phyloP scores from a whole-genome alignment of 208 protist genomes.

The Acanthamoeba culbertsoni region DNA sequence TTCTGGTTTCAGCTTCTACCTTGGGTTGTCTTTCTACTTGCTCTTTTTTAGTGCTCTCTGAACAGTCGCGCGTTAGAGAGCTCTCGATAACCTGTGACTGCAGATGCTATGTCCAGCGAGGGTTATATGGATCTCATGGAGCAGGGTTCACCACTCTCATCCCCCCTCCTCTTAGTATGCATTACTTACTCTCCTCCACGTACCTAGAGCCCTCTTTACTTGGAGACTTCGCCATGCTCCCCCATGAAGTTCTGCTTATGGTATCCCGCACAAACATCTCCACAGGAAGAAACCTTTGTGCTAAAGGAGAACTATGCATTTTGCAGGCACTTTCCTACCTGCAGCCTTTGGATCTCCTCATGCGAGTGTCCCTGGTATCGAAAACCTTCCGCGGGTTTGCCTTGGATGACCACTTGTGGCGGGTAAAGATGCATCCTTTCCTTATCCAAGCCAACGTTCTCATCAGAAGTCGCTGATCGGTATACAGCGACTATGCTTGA shows the following conservation, averaged over 20 bases:
- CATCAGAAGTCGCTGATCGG: not conserved
- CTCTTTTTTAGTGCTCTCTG: too few relatives aligned
- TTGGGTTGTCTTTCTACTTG: too few relatives aligned
- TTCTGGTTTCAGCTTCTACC: too few relatives aligned
- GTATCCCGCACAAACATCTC: not conserved
- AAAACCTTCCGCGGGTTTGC: not conserved
- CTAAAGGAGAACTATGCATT: not conserved
- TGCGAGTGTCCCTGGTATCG: not conserved
- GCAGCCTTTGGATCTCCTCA: not conserved
- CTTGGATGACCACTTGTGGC: constrained; percentile 5
- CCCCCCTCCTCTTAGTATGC: not conserved
- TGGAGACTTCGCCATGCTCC: not conserved
- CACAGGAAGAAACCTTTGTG: not conserved
- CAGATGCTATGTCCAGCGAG: too few relatives aligned
- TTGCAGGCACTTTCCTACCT: not conserved
- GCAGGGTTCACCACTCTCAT: not conserved
- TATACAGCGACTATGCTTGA: not conserved
- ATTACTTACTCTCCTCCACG: not conserved
- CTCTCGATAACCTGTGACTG: too few relatives aligned
- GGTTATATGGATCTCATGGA: not conserved
- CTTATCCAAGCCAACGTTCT: not conserved
- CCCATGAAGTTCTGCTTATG: not conserved
- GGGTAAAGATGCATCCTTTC: not conserved
- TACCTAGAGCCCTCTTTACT: not conserved
- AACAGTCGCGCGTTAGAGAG: too few relatives aligned